phyloP scores from a whole-genome alignment of 805 yeast species.

The Wickerhamiella qilinensis region DNA sequence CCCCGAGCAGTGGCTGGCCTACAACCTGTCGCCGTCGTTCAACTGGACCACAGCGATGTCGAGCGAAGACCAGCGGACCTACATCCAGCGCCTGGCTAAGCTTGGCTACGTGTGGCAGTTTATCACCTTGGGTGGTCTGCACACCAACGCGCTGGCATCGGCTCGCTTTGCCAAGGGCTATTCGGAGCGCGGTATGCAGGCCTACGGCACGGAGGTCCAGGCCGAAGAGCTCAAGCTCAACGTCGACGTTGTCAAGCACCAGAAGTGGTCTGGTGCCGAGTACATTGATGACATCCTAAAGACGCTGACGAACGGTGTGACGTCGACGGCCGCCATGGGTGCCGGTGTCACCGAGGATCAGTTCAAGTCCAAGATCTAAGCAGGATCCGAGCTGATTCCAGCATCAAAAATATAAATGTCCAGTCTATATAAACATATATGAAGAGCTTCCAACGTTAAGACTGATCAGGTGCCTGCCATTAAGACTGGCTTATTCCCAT shows the following conservation, averaged over 20 bases:
- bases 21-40: constrained; percentile 92
- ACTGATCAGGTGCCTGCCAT: too few relatives aligned
- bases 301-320: constrained; percentile 84
- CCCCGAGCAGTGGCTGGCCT: constrained; percentile 93
- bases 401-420: not conserved
- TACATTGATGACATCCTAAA: constrained; percentile 82
- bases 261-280: constrained; percentile 98
- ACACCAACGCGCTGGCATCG: constrained; percentile 84
- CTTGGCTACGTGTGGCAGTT: constrained; percentile 96
- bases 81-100: constrained; percentile 69
- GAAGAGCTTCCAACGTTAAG: too few relatives aligned
- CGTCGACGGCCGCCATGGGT: constrained; percentile 97
- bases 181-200: constrained; percentile 79
- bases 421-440: too few relatives aligned
- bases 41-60: constrained; percentile 96
- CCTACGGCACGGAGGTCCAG: constrained; percentile 81
- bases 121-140: constrained; percentile 92
- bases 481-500: too few relatives aligned
- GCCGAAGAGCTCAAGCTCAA: constrained; percentile 72
- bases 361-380: constrained; percentile 35
- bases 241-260: constrained; percentile 94
- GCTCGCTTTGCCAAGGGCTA: constrained; percentile 71
- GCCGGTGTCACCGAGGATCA: constrained; percentile 96
- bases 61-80: constrained; percentile 73
- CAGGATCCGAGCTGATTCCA: too few relatives aligned